phyloP scores from a whole-genome alignment of 345 rosid genomes.

The Durio zibethinus region DNA sequence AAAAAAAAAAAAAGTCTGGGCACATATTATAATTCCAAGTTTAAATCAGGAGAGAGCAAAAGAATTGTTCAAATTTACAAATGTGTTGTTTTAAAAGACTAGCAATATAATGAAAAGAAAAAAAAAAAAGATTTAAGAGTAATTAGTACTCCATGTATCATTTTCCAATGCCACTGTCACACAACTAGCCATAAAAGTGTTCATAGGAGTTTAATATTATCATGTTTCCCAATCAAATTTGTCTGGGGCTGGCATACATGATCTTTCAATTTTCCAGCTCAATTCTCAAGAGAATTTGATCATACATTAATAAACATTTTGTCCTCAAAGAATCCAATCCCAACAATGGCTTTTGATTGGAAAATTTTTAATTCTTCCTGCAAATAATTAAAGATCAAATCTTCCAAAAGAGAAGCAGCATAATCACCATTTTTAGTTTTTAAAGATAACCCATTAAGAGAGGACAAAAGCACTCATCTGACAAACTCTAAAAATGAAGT shows the following conservation, averaged over 20 bases:
- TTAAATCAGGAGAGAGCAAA: background rate
- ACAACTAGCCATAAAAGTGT: background rate
- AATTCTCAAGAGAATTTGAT: conserved; percentile 23
- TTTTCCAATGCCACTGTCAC: conserved; percentile 4
- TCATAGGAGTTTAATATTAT: conserved; percentile 1
- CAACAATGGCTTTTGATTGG: background rate
- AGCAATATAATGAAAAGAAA: too few species aligned
- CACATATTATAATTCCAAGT: background rate
- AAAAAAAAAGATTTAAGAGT: too few species aligned
- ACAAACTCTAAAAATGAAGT: conserved; percentile 10
- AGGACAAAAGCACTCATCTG: conserved; percentile 14
- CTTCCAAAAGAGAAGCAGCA: conserved; percentile 33
- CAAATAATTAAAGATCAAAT: conserved; percentile 14
- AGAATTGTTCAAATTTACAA: background rate
- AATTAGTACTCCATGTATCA: too few species aligned
- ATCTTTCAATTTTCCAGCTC: conserved; percentile 21
- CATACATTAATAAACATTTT: background rate
- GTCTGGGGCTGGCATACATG: conserved; percentile 27
- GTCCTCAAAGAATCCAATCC: conserved; percentile 26
- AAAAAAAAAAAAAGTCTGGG: background rate
- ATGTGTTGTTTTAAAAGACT: too few species aligned
- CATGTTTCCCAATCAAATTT: conserved; percentile 17
- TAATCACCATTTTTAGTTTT: conserved; percentile 11
- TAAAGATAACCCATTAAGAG: conserved; percentile 3
- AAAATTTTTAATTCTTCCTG: background rate